A percentile compares a stretch with the other conserved stretches of the same genome.
These are phyloP conservation scores for Xylariomycetidae sp. DNA, from an alignment of 2,329 filamentous ascomycete species.

Conservation along the genomic window DNA sequence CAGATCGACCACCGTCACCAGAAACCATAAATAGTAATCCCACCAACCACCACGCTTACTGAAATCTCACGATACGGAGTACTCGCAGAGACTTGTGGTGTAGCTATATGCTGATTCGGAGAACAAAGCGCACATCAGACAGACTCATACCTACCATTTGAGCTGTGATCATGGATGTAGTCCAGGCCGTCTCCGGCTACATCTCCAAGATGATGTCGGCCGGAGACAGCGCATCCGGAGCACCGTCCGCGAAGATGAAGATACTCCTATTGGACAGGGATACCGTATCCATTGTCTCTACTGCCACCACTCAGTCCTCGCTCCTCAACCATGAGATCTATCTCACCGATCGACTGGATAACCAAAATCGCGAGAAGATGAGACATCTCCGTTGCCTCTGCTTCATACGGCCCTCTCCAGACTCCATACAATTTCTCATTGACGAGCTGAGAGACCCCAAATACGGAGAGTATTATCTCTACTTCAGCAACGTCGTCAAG, in stretches of 20 bases:
- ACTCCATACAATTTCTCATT: conserved; percentile 88
- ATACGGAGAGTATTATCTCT: conserved; percentile 95
- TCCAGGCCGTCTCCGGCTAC: conserved; percentile 89
- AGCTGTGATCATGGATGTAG: conserved; percentile 73
- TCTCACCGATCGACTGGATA: conserved; percentile 93
- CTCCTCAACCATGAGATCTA: conserved; percentile 96
- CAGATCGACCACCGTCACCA: no score
- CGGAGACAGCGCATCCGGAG: conserved; percentile 64
- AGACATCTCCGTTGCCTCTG: conserved; percentile 90
- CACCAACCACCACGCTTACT: no score
- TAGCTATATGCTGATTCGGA: no score
- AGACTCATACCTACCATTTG: no score
- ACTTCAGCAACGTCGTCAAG: conserved; percentile 96
- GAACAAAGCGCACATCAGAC: no score
- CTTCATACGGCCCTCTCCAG: conserved; percentile 85
- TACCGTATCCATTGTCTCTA: conserved; percentile 90
- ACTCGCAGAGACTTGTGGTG: no score
- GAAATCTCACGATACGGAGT: no score
- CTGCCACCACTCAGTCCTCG: conserved; percentile 90
- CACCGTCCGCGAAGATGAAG: conserved; percentile 91
- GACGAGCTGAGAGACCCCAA: conserved; percentile 94
- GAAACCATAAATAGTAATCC: no score
- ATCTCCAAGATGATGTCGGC: conserved; percentile 92
- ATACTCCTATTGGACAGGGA: conserved; percentile 90
- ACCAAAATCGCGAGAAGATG: conserved; percentile 90